Conservation (phyloP, 2,329 filamentous ascomycete genomes). For the Cordyceps pruinosa region DNA sequence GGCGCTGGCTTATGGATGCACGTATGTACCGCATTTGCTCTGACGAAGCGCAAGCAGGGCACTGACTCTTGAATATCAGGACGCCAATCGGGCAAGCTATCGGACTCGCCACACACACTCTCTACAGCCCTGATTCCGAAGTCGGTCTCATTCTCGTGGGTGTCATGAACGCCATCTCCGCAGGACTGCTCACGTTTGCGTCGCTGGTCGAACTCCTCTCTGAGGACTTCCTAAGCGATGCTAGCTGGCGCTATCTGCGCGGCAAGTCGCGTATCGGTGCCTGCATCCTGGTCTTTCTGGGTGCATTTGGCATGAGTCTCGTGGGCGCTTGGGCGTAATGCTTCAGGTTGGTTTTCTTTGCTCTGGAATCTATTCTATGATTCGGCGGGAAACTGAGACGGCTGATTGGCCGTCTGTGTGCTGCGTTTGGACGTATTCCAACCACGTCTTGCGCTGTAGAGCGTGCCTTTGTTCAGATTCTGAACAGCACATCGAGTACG, state of each 20-base stretch:
- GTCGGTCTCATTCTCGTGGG: slow-evolving; percentile 63
- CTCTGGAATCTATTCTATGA: background rate
- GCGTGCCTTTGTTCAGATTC: background rate
- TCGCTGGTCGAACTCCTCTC: slow-evolving; percentile 65
- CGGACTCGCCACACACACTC: slow-evolving; percentile 59
- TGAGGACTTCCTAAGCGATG: slow-evolving; percentile 62
- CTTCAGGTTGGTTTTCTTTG: background rate
- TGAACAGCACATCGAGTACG: background rate
- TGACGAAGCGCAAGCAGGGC: background rate
- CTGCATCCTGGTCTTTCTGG: slow-evolving; percentile 50
- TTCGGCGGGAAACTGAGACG: background rate
- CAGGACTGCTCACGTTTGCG: slow-evolving; percentile 64
- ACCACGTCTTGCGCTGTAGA: slow-evolving; percentile 1
- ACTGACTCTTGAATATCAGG: slow-evolving; percentile 17
- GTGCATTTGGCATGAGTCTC: slow-evolving; percentile 56
- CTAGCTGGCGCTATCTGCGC: slow-evolving; percentile 51
- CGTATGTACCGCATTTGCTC: slow-evolving; percentile 27
- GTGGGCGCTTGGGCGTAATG: slow-evolving; percentile 55
- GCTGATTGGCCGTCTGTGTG: background rate
- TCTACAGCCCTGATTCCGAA: slow-evolving; percentile 62
- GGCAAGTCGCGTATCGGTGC: slow-evolving; percentile 48
- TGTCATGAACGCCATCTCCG: slow-evolving; percentile 67
- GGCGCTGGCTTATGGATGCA: slow-evolving; percentile 51
- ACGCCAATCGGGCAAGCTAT: slow-evolving; percentile 69
- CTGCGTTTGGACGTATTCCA: background rate